These are phyloP conservation scores for Serendipita sp. DNA, from an alignment of 768 basidiomycete genomes.

Conservation along the genomic window DNA sequence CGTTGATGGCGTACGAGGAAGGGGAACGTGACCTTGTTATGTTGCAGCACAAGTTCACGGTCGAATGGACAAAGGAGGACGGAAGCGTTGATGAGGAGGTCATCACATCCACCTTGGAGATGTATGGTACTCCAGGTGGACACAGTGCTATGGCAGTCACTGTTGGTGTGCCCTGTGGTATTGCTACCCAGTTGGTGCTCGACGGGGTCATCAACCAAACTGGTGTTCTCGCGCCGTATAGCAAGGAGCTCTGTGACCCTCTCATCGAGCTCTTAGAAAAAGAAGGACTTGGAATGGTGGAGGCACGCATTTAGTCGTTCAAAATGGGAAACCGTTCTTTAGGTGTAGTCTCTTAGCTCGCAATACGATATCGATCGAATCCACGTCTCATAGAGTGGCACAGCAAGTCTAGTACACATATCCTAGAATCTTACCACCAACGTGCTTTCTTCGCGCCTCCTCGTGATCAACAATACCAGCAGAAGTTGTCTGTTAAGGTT, in stretches of 20 bases:
- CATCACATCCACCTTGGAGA: slow-evolving; percentile 79
- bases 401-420: slow-evolving; percentile 59
- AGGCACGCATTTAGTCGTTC: slow-evolving; percentile 38
- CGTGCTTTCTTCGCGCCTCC: slow-evolving; percentile 95
- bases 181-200: slow-evolving; percentile 80
- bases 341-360: not conserved
- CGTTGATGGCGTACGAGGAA: slow-evolving; percentile 75
- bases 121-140: slow-evolving; percentile 63
- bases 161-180: slow-evolving; percentile 87
- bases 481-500: slow-evolving; percentile 63
- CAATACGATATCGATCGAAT: not conserved
- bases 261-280: slow-evolving; percentile 48
- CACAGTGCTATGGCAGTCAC: slow-evolving; percentile 83
- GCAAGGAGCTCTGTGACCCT: slow-evolving; percentile 65
- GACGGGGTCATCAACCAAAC: slow-evolving; percentile 65
- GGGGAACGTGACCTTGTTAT: slow-evolving; percentile 93
- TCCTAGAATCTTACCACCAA: slow-evolving; percentile 87
- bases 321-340: not conserved
- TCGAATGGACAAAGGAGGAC: slow-evolving; percentile 42
- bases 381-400: not conserved
- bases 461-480: slow-evolving; percentile 98
- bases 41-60: slow-evolving; percentile 95
- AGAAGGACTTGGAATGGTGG: slow-evolving; percentile 59
- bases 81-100: slow-evolving; percentile 36
- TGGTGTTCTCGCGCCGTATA: slow-evolving; percentile 78